A percentile compares a stretch with the other conserved stretches of the same genome.
Conservation (phyloP, 176 grass and related monocot species). For the Carex kokanica region DNA sequence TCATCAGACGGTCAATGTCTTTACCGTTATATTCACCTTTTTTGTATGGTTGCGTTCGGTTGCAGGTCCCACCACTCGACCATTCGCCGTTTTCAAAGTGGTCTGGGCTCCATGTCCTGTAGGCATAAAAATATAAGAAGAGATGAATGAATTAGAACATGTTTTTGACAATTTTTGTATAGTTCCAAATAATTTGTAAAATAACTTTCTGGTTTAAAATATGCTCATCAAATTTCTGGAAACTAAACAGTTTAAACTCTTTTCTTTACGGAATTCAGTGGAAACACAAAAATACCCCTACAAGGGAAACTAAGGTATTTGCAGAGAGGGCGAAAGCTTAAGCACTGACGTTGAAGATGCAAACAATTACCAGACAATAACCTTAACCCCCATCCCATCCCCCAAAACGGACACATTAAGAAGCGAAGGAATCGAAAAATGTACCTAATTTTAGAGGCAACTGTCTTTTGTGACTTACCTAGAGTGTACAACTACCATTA, state of each 20-base stretch:
- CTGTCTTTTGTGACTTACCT: neutral
- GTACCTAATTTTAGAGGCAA: neutral
- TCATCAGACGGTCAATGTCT: slow-evolving; percentile 48
- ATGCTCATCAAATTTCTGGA: neutral
- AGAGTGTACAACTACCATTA: neutral
- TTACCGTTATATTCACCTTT: slow-evolving; percentile 34
- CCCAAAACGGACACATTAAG: neutral
- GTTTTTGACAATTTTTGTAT: neutral
- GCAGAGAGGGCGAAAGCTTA: neutral
- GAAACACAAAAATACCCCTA: neutral
- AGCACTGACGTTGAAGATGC: neutral
- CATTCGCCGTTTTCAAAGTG: slow-evolving; percentile 80
- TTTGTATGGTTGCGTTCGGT: slow-evolving; percentile 61
- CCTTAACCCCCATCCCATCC: neutral
- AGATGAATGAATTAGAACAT: neutral
- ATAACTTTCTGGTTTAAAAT: neutral
- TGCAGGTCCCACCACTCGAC: slow-evolving; percentile 67
- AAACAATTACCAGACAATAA: neutral
- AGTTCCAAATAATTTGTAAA: neutral
- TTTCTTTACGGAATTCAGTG: neutral
- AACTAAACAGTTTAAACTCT: neutral
- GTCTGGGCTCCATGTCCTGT: slow-evolving; percentile 65
- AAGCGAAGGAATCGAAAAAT: neutral
- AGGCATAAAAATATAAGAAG: neutral
- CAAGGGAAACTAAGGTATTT: neutral